A percentile compares a stretch with the other conserved stretches of the same genome.
Evolutionary conservation across 768 basidiomycete species (phyloP).

Genomic region (Termitomyces sp.): DNA sequence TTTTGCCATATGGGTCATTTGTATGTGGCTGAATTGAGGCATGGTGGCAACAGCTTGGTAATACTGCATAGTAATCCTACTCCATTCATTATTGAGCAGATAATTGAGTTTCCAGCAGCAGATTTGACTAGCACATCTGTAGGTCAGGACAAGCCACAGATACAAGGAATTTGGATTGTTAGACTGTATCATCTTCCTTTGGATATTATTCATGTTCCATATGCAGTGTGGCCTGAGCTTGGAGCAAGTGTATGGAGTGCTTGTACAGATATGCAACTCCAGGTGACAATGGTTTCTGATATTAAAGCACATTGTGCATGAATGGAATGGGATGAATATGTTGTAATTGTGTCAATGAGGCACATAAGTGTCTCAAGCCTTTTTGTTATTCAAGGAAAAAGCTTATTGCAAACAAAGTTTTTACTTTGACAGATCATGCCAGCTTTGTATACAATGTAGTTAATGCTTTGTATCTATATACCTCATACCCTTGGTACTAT

Average conservation of each 20-base stretch:
- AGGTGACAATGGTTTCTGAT: background rate
- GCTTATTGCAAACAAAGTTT: background rate
- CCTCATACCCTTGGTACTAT: background rate
- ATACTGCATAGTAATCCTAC: background rate
- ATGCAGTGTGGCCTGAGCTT: too few relatives aligned
- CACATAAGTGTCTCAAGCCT: background rate
- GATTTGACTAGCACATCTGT: background rate
- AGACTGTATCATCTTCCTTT: background rate
- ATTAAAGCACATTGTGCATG: background rate
- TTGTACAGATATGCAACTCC: background rate
- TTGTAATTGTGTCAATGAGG: background rate
- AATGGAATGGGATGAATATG: background rate
- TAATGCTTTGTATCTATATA: background rate
- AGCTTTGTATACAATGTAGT: background rate
- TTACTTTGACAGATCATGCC: background rate
- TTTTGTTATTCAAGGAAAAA: background rate
- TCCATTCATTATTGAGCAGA: background rate
- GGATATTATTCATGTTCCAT: background rate
- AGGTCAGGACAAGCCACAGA: background rate
- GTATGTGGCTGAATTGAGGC: background rate
- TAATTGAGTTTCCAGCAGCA: background rate
- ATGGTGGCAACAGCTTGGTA: background rate
- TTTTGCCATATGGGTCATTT: background rate
- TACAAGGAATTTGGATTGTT: background rate
- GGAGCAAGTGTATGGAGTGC: too few relatives aligned